Conservation (phyloP, 2,329 filamentous ascomycete species). For the Dothistroma septosporum region DNA sequence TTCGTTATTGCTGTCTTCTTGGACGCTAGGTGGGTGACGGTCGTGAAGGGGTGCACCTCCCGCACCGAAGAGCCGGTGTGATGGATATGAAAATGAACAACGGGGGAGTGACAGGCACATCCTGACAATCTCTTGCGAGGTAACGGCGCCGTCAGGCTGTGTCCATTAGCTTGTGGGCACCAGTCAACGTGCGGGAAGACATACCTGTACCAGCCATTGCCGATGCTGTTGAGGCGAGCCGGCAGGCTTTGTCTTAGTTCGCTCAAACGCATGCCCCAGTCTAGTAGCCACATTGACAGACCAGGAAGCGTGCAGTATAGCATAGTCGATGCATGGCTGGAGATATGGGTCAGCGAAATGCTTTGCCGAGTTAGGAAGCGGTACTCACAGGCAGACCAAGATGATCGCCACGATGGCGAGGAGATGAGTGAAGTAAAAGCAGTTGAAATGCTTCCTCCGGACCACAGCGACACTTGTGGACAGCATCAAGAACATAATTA, state of each 20-base stretch:
- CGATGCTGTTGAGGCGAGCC: slow-evolving; percentile 4
- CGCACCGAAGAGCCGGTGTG: slow-evolving; percentile 8
- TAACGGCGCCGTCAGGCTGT: slow-evolving; percentile 11
- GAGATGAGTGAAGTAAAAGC: slow-evolving; percentile 21
- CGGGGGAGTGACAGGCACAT: slow-evolving; percentile 13
- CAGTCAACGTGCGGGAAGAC: not conserved
- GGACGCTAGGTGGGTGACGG: slow-evolving; percentile 13
- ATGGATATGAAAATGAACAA: slow-evolving; percentile 17
- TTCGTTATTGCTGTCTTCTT: slow-evolving; percentile 4
- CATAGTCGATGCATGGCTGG: slow-evolving; percentile 17
- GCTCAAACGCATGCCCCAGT: slow-evolving; percentile 14
- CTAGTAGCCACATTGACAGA: slow-evolving; percentile 16
- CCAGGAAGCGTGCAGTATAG: slow-evolving; percentile 20
- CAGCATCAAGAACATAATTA: slow-evolving; percentile 18
- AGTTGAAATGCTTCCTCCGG: slow-evolving; percentile 17
- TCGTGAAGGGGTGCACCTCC: slow-evolving; percentile 17
- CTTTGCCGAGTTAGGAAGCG: not conserved
- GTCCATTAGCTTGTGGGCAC: not conserved
- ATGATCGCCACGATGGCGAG: slow-evolving; percentile 14
- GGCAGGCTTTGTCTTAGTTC: slow-evolving; percentile 11
- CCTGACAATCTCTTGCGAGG: slow-evolving; percentile 14
- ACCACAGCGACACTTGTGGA: slow-evolving; percentile 15
- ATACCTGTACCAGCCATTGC: slow-evolving; percentile 16
- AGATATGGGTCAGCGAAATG: not conserved
- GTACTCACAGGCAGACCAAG: slow-evolving; percentile 13